Conservation (phyloP, 108 stramenopile genomes). For the Aureococcus anophagefferens region DNA sequence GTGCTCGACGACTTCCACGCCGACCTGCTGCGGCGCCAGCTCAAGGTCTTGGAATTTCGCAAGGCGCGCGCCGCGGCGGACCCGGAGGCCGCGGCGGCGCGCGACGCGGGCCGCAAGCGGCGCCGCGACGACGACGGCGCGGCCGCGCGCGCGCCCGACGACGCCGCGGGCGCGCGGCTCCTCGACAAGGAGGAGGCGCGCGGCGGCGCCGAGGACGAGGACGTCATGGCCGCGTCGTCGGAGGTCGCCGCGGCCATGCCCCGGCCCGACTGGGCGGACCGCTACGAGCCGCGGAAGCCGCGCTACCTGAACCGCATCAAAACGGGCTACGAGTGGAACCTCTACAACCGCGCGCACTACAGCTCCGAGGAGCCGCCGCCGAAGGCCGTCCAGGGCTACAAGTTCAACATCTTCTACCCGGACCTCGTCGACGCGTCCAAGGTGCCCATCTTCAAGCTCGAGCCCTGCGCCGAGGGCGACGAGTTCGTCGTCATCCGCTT, state of each 20-base stretch:
- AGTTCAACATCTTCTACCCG: constrained; percentile 97
- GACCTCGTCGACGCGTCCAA: constrained; percentile 91
- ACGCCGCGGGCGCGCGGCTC: constrained; percentile 14
- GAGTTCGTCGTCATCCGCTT: constrained; percentile 95
- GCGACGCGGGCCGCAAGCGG: neutral
- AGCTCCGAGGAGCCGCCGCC: constrained; percentile 94
- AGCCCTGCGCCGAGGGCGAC: constrained; percentile 65
- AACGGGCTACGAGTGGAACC: constrained; percentile 98
- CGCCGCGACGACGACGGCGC: constrained; percentile 55
- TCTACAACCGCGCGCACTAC: constrained; percentile 96
- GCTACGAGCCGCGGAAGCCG: constrained; percentile 91
- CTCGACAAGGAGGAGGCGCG: constrained; percentile 75
- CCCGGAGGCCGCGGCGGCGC: neutral
- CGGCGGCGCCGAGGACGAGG: constrained; percentile 60
- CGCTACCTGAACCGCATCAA: constrained; percentile 97
- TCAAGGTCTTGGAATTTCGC: constrained; percentile 9
- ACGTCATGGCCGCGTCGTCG: constrained; percentile 17
- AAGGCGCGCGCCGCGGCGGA: constrained; percentile 14
- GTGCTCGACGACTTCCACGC: neutral
- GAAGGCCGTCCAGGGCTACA: constrained; percentile 98
- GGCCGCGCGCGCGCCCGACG: neutral
- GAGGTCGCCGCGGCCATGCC: neutral
- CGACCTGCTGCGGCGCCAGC: constrained; percentile 1
- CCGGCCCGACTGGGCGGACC: constrained; percentile 67
- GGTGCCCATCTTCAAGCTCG: constrained; percentile 82